phyloP scores from a whole-genome alignment of 2,329 filamentous ascomycete species.

The Sarocladium strictum region DNA sequence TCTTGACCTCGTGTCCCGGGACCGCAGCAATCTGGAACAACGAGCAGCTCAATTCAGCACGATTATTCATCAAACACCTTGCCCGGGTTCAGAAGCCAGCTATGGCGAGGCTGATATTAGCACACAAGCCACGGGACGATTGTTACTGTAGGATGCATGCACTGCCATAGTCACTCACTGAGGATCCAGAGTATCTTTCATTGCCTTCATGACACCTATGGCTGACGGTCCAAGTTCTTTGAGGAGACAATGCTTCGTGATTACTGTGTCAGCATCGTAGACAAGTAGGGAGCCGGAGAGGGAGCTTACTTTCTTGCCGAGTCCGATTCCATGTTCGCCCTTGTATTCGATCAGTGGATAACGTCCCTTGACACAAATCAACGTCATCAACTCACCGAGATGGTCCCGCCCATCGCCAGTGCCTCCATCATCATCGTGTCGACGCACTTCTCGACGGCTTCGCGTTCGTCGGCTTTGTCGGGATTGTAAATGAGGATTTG shows the following conservation, averaged over 20 bases:
- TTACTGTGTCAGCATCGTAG: neutral
- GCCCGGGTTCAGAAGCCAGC: constrained; percentile 64
- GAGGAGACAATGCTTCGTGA: constrained; percentile 38
- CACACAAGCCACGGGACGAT: too few relatives aligned
- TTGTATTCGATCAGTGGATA: constrained; percentile 10
- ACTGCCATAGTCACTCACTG: constrained; percentile 17
- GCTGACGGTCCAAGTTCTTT: constrained; percentile 60
- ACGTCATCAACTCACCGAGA: constrained; percentile 43
- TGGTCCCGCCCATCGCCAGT: constrained; percentile 65
- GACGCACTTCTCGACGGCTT: constrained; percentile 51
- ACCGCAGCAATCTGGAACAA: too few relatives aligned
- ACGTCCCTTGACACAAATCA: constrained; percentile 21
- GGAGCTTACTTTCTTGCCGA: constrained; percentile 63
- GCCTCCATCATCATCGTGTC: constrained; percentile 66
- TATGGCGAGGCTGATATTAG: constrained; percentile 10
- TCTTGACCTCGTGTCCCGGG: too few relatives aligned
- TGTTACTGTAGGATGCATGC: too few relatives aligned
- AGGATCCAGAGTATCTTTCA: constrained; percentile 60
- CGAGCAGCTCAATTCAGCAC: neutral
- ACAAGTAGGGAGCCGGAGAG: constrained; percentile 15
- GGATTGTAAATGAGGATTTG: constrained; percentile 35
- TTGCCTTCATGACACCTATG: constrained; percentile 59
- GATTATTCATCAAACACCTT: constrained; percentile 54
- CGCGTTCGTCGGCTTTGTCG: constrained; percentile 51
- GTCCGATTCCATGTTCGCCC: constrained; percentile 65